Evolutionary conservation across 805 yeast species (phyloP).

Genomic region (Kurtzmaniella fragi): DNA sequence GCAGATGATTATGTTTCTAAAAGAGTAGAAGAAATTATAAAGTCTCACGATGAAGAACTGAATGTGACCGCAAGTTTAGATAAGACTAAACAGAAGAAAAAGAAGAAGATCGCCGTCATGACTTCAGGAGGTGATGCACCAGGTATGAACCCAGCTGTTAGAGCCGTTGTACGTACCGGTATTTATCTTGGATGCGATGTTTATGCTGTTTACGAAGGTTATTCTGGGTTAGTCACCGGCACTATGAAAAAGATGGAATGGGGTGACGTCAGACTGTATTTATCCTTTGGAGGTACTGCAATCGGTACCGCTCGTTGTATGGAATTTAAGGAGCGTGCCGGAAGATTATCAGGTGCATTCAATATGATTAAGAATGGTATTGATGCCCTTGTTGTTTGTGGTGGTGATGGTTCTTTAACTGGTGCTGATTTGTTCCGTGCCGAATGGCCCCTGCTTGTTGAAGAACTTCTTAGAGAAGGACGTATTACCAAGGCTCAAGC

Average conservation of each 20-base stretch:
- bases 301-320: slow-evolving; percentile 76
- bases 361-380: slow-evolving; percentile 68
- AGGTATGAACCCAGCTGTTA: slow-evolving; percentile 73
- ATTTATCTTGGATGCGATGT: slow-evolving; percentile 60
- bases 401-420: slow-evolving; percentile 80
- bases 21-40: slow-evolving; percentile 18
- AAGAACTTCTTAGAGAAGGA: slow-evolving; percentile 46
- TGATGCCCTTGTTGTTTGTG: slow-evolving; percentile 75
- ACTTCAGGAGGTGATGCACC: slow-evolving; percentile 83
- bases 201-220: slow-evolving; percentile 69
- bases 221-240: slow-evolving; percentile 66
- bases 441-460: slow-evolving; percentile 71
- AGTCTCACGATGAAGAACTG: neutral
- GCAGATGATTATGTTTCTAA: slow-evolving; percentile 24
- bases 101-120: slow-evolving; percentile 65
- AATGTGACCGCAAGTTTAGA: slow-evolving; percentile 2
- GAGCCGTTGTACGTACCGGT: slow-evolving; percentile 70
- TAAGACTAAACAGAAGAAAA: slow-evolving; percentile 10
- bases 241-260: slow-evolving; percentile 65
- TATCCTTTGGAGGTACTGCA: slow-evolving; percentile 68
- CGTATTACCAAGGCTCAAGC: slow-evolving; percentile 44
- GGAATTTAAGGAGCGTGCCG: slow-evolving; percentile 62
- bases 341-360: slow-evolving; percentile 58
- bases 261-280: slow-evolving; percentile 71
- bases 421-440: slow-evolving; percentile 75